Evolutionary conservation across 805 yeast species (phyloP).

Genomic region (Schwanniomyces sp.): DNA sequence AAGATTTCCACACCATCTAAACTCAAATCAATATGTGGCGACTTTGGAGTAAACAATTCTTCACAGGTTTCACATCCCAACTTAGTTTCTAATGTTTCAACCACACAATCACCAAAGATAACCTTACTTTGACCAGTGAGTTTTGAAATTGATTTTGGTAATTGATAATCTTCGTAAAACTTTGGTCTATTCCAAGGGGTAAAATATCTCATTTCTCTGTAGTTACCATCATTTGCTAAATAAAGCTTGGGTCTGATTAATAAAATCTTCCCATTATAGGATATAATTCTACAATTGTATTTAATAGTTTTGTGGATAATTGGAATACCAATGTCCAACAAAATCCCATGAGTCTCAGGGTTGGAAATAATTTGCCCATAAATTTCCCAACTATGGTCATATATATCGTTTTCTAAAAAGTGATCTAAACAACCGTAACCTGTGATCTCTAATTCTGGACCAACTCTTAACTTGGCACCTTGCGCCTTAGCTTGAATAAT

Average conservation of each 20-base stretch:
- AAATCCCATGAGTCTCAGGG: conserved; percentile 68
- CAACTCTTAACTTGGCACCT: conserved; percentile 85
- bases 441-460: conserved; percentile 93
- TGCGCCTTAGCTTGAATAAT: conserved; percentile 71
- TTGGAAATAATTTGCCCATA: conserved; percentile 71
- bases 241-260: conserved; percentile 90
- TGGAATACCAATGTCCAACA: conserved; percentile 95
- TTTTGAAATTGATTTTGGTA: conserved; percentile 70
- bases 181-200: conserved; percentile 90
- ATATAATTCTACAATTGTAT: conserved; percentile 87
- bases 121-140: conserved; percentile 68
- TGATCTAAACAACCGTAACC: conserved; percentile 97
- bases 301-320: conserved; percentile 81
- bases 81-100: conserved; percentile 80
- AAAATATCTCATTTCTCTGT: conserved; percentile 95
- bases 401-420: conserved; percentile 85
- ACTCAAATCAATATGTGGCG: conserved; percentile 91
- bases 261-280: conserved; percentile 74
- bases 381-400: conserved; percentile 93
- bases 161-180: conserved; percentile 65
- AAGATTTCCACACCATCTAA: conserved; percentile 97
- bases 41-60: conserved; percentile 92
- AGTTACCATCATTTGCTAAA: conserved; percentile 97
- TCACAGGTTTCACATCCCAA: conserved; percentile 99
- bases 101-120: conserved; percentile 86